Evolutionary conservation across 2,329 filamentous ascomycete genomes (phyloP), one percentile per base, ranked within the genome.

Genomic region (Colletotrichum abscissum): DNA sequence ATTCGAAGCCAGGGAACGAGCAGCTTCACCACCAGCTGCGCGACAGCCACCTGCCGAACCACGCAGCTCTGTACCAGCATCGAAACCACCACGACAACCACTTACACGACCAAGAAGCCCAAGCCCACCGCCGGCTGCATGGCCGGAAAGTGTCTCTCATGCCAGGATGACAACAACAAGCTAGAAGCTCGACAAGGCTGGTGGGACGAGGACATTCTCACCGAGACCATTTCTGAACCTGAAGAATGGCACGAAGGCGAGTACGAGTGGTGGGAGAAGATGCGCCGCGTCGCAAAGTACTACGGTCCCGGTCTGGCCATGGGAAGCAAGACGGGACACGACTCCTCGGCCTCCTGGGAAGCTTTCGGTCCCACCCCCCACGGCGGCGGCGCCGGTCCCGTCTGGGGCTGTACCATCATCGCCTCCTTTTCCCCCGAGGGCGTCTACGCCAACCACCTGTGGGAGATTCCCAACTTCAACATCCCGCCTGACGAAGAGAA

Each of bases 361-460:
- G 54, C 63, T n/a, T 73, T 70, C 26, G n/a, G 30, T 6, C 38
- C 49, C 5, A 19, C 28, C 9, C 67, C 71, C 3, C 62, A 63
- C 22, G 72, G 64, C 11, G 75, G 70, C 38, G 75, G 75, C 12
- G 63, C 63, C 22, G 66, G 65, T 0, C 74, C 75, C 7, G 66
- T 76, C 12, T 76, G 73, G 73, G 75, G 75, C 16, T 76, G 75
- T 35, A 58, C 57, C 12, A 69, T 73, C 14, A 52, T 76, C 57
- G 38, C 74, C 3, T 65, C 64, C 14, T 64, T 67, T 24, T 69
- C 67, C 14, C 63, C 67, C 24, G n/a, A 52, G 5, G 75, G 74
- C 12, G 66, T 76, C 11, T 76, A 70, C 58, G 58, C 70, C 9
- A 73, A 60, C 12, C 75, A 76, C 22, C 3, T 76, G 26, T 76